phyloP scores from a whole-genome alignment of 768 basidiomycete species.

The Leccinum uliginosum region DNA sequence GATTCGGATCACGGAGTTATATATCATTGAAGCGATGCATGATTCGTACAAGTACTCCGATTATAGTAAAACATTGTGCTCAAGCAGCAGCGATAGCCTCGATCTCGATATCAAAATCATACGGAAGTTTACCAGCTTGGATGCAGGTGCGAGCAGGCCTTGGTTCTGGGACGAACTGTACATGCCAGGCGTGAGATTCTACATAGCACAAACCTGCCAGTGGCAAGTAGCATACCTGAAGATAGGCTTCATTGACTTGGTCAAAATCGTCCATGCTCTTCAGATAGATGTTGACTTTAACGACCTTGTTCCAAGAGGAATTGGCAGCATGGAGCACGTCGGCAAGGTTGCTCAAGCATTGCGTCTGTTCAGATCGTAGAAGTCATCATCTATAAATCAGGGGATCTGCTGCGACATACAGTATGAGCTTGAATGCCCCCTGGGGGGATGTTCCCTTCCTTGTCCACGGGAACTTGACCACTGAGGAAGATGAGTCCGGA shows the following conservation, averaged over 20 bases:
- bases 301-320: conserved; percentile 57
- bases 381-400: not conserved
- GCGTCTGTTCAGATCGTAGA: conserved; percentile 35
- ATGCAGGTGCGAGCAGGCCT: conserved; percentile 77
- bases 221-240: conserved; percentile 40
- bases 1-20: not conserved
- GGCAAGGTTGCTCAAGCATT: conserved; percentile 52
- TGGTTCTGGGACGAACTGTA: conserved; percentile 43
- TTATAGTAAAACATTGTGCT: not conserved
- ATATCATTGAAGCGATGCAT: not conserved
- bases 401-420: conserved; percentile 29
- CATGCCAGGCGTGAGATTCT: not conserved
- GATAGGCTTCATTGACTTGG: conserved; percentile 55
- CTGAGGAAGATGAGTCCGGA: conserved; percentile 59
- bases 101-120: conserved; percentile 70
- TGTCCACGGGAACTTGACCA: conserved; percentile 53
- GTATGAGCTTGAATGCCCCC: conserved; percentile 60
- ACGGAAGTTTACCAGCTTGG: conserved; percentile 64
- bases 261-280: conserved; percentile 56
- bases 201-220: not conserved
- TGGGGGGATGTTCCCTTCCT: conserved; percentile 41
- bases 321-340: conserved; percentile 51
- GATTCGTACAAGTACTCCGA: not conserved
- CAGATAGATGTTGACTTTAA: conserved; percentile 56
- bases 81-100: conserved; percentile 53